Conservation (phyloP, 2,329 filamentous ascomycete species). For the Penicillium decumbens region DNA sequence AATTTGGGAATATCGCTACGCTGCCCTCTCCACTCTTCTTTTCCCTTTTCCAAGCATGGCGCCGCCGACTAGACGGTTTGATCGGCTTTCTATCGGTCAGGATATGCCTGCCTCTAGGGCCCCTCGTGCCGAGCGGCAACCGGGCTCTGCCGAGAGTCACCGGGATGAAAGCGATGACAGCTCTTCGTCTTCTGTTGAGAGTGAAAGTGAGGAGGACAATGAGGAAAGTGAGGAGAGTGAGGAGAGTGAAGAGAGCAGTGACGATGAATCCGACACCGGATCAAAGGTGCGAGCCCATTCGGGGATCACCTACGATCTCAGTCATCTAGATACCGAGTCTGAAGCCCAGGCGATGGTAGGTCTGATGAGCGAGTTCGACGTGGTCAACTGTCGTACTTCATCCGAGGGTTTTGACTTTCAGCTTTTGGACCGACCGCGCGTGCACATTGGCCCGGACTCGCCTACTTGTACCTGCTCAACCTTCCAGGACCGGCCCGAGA, state of each 20-base stretch:
- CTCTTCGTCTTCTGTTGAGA: conserved; percentile 13
- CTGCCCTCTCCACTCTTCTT: background rate
- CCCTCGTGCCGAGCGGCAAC: conserved; percentile 14
- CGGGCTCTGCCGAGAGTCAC: conserved; percentile 13
- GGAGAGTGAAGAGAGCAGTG: conserved; percentile 6
- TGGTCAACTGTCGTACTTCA: conserved; percentile 31
- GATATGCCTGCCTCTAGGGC: conserved; percentile 30
- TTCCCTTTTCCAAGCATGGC: conserved; percentile 32
- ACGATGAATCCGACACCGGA: conserved; percentile 15
- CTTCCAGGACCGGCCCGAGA: conserved; percentile 27
- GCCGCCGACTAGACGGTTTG: conserved; percentile 38
- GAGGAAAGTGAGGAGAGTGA: conserved; percentile 13
- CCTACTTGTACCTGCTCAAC: conserved; percentile 37
- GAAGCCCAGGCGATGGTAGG: conserved; percentile 34
- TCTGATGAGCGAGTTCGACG: conserved; percentile 32
- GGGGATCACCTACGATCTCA: conserved; percentile 36
- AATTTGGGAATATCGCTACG: conserved; percentile 3
- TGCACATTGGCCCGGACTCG: conserved; percentile 29
- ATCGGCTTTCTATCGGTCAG: conserved; percentile 37
- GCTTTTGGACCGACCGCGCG: conserved; percentile 32
- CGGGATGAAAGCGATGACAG: conserved; percentile 9
- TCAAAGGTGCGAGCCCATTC: conserved; percentile 29
- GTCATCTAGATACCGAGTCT: conserved; percentile 27
- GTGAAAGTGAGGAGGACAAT: conserved; percentile 13
- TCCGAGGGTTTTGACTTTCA: conserved; percentile 36